Evolutionary conservation across 495 filamentous ascomycete species (phyloP).

Genomic region (Lichina pygmaea): DNA sequence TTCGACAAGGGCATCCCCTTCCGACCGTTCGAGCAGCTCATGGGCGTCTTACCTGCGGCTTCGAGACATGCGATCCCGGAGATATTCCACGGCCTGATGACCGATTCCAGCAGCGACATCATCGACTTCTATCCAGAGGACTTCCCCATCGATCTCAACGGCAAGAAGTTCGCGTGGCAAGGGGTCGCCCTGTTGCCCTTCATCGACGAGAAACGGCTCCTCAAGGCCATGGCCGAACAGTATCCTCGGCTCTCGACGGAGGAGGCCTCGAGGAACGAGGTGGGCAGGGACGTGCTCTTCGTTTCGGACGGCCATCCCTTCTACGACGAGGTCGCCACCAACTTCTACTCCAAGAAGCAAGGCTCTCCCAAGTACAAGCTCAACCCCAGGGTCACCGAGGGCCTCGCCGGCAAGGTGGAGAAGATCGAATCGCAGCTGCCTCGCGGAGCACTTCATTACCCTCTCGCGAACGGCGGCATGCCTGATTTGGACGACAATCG

Average conservation of each 20-base stretch:
- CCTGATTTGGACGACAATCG: constrained; percentile 59
- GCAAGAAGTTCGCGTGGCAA: constrained; percentile 97
- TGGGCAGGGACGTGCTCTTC: constrained; percentile 56
- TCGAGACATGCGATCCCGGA: constrained; percentile 77
- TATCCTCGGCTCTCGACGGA: constrained; percentile 57
- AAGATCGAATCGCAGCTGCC: constrained; percentile 63
- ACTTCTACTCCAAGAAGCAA: constrained; percentile 80
- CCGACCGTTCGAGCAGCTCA: constrained; percentile 86
- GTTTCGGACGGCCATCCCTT: constrained; percentile 59
- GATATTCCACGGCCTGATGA: constrained; percentile 74
- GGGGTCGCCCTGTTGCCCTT: constrained; percentile 84
- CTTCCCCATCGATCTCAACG: constrained; percentile 80
- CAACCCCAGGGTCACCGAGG: constrained; percentile 44
- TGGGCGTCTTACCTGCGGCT: constrained; percentile 86
- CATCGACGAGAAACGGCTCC: constrained; percentile 73
- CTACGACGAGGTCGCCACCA: constrained; percentile 51
- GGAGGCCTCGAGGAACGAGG: constrained; percentile 50
- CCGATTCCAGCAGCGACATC: constrained; percentile 59
- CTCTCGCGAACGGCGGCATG: constrained; percentile 36
- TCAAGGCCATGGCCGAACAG: constrained; percentile 58
- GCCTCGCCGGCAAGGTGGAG: constrained; percentile 52
- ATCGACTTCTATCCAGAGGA: constrained; percentile 94
- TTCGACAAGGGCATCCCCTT: constrained; percentile 79
- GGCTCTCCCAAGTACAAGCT: constrained; percentile 35
- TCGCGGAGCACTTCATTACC: constrained; percentile 33